Evolutionary conservation across 345 rosid species (phyloP), one percentile per base, ranked within the genome.

Genomic region (Melaleuca alternifolia): DNA sequence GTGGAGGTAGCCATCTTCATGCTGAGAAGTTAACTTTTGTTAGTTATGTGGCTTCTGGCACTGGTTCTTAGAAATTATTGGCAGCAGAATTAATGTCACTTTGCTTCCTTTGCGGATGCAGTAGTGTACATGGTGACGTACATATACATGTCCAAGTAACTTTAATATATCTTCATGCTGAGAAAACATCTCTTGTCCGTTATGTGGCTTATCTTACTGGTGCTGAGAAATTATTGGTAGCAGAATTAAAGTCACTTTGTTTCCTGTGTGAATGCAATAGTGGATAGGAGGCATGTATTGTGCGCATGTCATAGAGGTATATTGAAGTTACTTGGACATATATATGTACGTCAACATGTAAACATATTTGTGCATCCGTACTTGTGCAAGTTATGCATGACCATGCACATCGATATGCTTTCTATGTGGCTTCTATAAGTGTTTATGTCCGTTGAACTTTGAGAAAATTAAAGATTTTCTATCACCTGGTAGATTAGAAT

Each of bases 1-100:
- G 98, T 97, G 59, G 94, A 97, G 99, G 99, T 97, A 96, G 48
- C 85, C n/a, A 61, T 83, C 88, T 37, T 75, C 12, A 37, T 71
- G 79, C 79, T 71, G 48, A 18, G 24, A 83, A 71, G 12, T 65
- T 37, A 83, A 56, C 28, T 33, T 51, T 83, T 10, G 62, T 33
- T 83, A 16, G 11, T 16, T 30, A 26, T 33, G 79, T 18, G 48
- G 79, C 48, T 71, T 71, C 6, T 71, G 0, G 2, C 37, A 16
- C 79, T 71, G 79, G 24, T 71, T 71, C 18, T 71, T 71, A 33
- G 48, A 71, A 71, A 71, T 71, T 71, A 71, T 71, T 37, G 48
- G 79, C 18, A 37, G 48, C 48, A 71, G 24, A 37, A 71, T 18
- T 41, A 37, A 18, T 33, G 48, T 71, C 24, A 71, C 79, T 33